Conservation (phyloP, 2,329 filamentous ascomycete genomes). For the Albifimbria verrucaria region DNA sequence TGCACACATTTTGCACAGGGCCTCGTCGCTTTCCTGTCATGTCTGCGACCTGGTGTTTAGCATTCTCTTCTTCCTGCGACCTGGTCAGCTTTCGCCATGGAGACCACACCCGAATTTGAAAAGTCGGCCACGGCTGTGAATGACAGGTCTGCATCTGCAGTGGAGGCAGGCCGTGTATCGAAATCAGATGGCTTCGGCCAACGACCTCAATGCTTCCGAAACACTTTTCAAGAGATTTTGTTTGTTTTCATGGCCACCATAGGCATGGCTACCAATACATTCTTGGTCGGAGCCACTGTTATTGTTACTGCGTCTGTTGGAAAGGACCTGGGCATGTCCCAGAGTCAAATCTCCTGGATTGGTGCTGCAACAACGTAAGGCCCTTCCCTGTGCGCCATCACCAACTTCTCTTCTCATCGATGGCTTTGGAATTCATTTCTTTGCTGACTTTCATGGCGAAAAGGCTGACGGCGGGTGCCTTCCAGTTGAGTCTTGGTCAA, state of each 20-base stretch:
- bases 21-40: no score
- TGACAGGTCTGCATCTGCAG: not conserved
- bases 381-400: no score
- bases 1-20: no score
- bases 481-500: conserved; percentile 57
- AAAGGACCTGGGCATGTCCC: conserved; percentile 57
- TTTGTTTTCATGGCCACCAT: conserved; percentile 66
- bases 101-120: no score
- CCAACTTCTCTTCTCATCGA: no score
- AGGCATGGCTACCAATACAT: conserved; percentile 60
- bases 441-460: not conserved
- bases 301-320: conserved; percentile 63
- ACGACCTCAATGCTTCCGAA: conserved; percentile 59
- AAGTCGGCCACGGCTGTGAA: not conserved
- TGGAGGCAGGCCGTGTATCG: not conserved
- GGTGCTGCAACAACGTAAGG: conserved; percentile 52
- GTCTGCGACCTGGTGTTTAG: no score
- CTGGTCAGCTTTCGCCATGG: no score
- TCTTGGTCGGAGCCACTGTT: conserved; percentile 55
- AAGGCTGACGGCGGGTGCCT: conserved; percentile 56
- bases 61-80: no score
- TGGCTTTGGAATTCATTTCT: no score
- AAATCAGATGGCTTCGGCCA: conserved; percentile 20
- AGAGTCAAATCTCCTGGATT: conserved; percentile 66
- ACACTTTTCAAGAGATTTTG: conserved; percentile 58